Base-by-base conservation (phyloP, 805 yeast species). In the Spathaspora girioi region DNA sequence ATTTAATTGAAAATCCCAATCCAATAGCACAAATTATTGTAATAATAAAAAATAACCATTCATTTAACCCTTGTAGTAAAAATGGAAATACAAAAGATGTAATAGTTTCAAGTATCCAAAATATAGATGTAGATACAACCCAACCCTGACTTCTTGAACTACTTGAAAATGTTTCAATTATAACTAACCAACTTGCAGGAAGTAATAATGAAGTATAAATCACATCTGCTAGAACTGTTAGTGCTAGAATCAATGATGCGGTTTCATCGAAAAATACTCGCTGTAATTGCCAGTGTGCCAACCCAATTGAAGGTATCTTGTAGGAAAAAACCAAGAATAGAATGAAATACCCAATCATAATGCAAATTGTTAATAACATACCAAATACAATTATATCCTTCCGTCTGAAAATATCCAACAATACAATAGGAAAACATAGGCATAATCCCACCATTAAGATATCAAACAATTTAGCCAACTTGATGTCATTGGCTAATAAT, bases 381-480 rank as follows among this genome's bases (percentile, higher is more conserved):
- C 84, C 86, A 56, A 71, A 74, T 0, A 74, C 66, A 18, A 79
- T 60, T 7, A 72, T 64, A 55, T 77, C 81, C 52, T 77, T 79
- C 49, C 85, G 67, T 60, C 79, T 64, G 46, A 78, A 62, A 29
- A 62, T 65, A 54, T 78, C 81, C 14, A 80, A 58, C 42, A 71
- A 61, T 7, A 71, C 31, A 1, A 79, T 63, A 1, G 84, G 84
- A 23, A 80, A 51, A 4, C 73, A 48, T 0, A 80, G 70, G 57
- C 79, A 74, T 0, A 71, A 7, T 0, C 71, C 71, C 50, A 74
- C 67, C 12, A 79, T 53, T 3, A 73, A 62, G 49, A 77, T 75
- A 45, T 60, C 69, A n/a, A 51, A 15, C 10, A 38, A 42, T 15
- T 43, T 32, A 18, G 45, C 49, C 10, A 43, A 35, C 29, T 47